Conservation (phyloP, 2,329 filamentous ascomycete genomes). For the Chlorencoelia australis region DNA sequence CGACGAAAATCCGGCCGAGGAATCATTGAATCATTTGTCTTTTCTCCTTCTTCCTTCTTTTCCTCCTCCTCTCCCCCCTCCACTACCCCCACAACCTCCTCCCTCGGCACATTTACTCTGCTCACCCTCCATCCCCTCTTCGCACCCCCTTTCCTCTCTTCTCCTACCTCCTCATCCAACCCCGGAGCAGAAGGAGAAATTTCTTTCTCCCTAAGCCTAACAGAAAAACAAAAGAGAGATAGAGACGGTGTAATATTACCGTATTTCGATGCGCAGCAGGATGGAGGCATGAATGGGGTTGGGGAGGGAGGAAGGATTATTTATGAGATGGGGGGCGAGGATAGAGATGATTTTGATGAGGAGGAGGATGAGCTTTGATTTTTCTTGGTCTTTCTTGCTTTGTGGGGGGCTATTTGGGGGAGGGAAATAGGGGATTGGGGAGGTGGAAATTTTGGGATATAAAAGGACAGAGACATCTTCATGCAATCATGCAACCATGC, state of each 20-base stretch:
- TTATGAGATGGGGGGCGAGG: conserved; percentile 93
- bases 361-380: conserved; percentile 53
- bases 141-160: conserved; percentile 30
- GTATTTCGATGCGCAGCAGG: conserved; percentile 92
- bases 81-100: conserved; percentile 7
- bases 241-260: conserved; percentile 84
- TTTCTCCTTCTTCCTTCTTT: conserved; percentile 27
- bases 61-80: conserved; percentile 5
- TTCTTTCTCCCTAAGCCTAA: conserved; percentile 79
- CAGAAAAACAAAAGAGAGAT: conserved; percentile 80
- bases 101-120: conserved; percentile 34
- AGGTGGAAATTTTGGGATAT: too few relatives aligned
- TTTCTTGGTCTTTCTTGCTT: too few relatives aligned
- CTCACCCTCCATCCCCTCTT: conserved; percentile 72
- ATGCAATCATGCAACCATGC: too few relatives aligned
- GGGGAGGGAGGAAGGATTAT: conserved; percentile 88
- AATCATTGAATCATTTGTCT: conserved; percentile 48
- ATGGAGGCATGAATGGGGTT: conserved; percentile 51
- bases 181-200: conserved; percentile 47
- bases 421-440: too few relatives aligned
- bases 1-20: conserved; percentile 47
- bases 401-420: too few relatives aligned
- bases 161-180: conserved; percentile 25
- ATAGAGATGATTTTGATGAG: conserved; percentile 94
- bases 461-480: too few relatives aligned